Evolutionary conservation across 805 yeast genomes (phyloP).

Genomic region (Hanseniaspora pseudoguilliermondii): DNA sequence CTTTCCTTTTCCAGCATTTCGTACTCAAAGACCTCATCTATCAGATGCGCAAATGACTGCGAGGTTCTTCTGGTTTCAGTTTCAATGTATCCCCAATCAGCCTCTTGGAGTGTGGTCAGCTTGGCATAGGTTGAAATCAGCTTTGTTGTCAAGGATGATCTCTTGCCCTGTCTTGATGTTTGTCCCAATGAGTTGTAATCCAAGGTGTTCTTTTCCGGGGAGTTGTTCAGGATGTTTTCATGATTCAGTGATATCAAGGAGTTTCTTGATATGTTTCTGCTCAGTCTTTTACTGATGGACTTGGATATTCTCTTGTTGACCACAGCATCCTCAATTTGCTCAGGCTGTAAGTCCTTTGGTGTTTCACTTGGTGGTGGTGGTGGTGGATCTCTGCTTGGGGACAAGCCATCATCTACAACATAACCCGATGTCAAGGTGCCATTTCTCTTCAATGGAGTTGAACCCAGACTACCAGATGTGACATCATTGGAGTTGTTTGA

Average conservation of each 20-base stretch:
- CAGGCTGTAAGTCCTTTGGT: slow-evolving; percentile 13
- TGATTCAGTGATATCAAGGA: slow-evolving; percentile 15
- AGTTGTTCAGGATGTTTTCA: slow-evolving; percentile 19
- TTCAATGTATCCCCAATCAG: slow-evolving; percentile 58
- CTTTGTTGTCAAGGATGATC: slow-evolving; percentile 62
- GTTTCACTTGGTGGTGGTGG: slow-evolving; percentile 4
- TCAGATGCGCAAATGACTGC: slow-evolving; percentile 62
- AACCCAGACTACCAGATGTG: slow-evolving; percentile 8
- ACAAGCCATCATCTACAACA: slow-evolving; percentile 10
- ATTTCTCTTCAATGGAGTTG: slow-evolving; percentile 14
- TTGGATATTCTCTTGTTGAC: slow-evolving; percentile 15
- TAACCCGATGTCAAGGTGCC: slow-evolving; percentile 3
- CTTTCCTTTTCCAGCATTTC: slow-evolving; percentile 50
- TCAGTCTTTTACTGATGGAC: slow-evolving; percentile 11
- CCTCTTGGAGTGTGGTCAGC: slow-evolving; percentile 40
- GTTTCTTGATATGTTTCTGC: slow-evolving; percentile 10
- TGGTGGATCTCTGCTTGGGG: slow-evolving; percentile 7
- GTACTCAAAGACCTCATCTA: slow-evolving; percentile 65
- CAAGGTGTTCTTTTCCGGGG: slow-evolving; percentile 29
- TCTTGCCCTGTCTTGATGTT: slow-evolving; percentile 30
- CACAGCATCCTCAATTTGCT: slow-evolving; percentile 14
- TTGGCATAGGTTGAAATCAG: slow-evolving; percentile 62
- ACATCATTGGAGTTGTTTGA: slow-evolving; percentile 12
- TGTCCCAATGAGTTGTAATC: slow-evolving; percentile 16
- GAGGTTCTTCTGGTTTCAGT: slow-evolving; percentile 64